phyloP scores from a whole-genome alignment of 768 basidiomycete species.

The Rhizopogon vesiculosus region DNA sequence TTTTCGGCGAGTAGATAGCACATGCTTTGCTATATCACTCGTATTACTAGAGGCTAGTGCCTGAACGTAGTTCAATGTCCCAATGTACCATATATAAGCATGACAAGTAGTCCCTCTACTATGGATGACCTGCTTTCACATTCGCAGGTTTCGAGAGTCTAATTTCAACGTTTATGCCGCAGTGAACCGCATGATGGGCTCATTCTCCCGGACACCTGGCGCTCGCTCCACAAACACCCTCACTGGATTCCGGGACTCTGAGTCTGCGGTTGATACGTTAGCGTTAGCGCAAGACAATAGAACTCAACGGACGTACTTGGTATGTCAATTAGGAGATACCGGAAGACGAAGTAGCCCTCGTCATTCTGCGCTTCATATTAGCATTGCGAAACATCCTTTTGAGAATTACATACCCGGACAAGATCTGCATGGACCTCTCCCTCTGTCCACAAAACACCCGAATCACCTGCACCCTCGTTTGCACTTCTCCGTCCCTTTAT shows the following conservation, averaged over 20 bases:
- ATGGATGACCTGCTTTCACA: not conserved
- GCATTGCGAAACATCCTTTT: constrained; percentile 3
- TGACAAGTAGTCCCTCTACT: constrained; percentile 11
- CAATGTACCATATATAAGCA: constrained; percentile 15
- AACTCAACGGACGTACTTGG: constrained; percentile 53
- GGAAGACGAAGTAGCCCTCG: constrained; percentile 72
- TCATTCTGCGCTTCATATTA: constrained; percentile 47
- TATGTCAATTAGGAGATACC: constrained; percentile 74
- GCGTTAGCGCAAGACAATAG: constrained; percentile 2
- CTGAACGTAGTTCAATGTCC: constrained; percentile 18
- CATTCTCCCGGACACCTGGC: constrained; percentile 64
- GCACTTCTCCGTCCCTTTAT: constrained; percentile 40
- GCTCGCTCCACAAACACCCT: constrained; percentile 69
- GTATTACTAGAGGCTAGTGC: constrained; percentile 12
- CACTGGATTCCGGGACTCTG: constrained; percentile 53
- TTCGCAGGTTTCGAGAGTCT: constrained; percentile 1
- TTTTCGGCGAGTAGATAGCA: constrained; percentile 79
- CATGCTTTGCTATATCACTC: not conserved
- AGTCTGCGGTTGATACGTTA: constrained; percentile 36
- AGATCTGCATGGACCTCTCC: constrained; percentile 82
- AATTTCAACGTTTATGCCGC: constrained; percentile 20
- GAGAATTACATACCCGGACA: constrained; percentile 50
- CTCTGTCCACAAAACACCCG: constrained; percentile 53
- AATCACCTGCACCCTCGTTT: constrained; percentile 25
- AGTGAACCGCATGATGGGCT: constrained; percentile 67